A percentile compares a stretch with the other conserved stretches of the same genome.
phyloP scores from a whole-genome alignment of 106 monocot genomes.

The Platanthera guangdongensis region DNA sequence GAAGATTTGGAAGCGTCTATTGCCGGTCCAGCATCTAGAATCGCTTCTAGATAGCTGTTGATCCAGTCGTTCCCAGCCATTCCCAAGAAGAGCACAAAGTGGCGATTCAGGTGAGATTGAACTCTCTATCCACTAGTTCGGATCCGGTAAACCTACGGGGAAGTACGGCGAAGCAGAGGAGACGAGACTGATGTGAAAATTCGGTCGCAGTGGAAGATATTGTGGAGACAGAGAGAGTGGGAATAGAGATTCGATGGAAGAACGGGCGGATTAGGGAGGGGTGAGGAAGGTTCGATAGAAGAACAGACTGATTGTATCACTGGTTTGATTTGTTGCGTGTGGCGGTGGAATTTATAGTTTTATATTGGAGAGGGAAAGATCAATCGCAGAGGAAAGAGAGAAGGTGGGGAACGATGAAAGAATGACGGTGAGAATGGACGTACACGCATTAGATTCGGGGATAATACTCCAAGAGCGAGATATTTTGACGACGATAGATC shows the following conservation, averaged over 20 bases:
- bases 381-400: not conserved
- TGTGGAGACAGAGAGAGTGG: not conserved
- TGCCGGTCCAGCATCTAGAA: constrained; percentile 53
- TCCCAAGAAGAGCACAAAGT: not conserved
- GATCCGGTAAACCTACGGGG: no score
- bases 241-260: no score
- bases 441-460: not conserved
- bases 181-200: not conserved
- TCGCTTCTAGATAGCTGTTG: constrained; percentile 85
- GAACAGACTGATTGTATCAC: no score
- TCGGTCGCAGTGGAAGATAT: not conserved
- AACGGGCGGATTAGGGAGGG: no score
- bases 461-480: not conserved
- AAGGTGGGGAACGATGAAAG: not conserved
- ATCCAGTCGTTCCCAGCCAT: constrained; percentile 99
- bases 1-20: constrained; percentile 55
- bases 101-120: not conserved
- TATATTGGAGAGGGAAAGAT: not conserved
- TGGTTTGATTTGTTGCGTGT: not conserved
- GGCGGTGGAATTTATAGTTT: not conserved
- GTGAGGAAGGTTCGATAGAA: no score
- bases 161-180: not conserved
- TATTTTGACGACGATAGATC: not conserved
- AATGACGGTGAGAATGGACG: not conserved
- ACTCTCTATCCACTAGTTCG: no score